Base-by-base conservation (phyloP, 202 grass and related monocot genomes). In the Cymbopogon flexuosus region DNA sequence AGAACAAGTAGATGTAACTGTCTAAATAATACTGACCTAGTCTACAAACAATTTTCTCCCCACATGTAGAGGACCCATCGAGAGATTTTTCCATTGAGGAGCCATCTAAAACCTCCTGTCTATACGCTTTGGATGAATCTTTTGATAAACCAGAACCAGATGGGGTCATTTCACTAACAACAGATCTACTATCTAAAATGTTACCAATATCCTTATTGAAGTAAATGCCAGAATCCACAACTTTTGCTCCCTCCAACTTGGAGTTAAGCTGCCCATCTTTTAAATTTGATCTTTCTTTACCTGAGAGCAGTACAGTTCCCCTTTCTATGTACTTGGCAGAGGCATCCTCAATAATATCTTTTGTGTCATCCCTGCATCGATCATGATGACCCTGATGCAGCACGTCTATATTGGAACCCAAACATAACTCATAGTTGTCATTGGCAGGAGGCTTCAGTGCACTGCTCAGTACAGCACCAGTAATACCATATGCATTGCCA, bases 1-100 rank as follows among this genome's bases (percentile, higher is more conserved):
- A 33, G 33, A 75, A 79, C 11, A 43, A 40, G 54, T 33, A 5
- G 62, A 74, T 4, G 52, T 74, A 35, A 63, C 24, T 34, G 5
- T 16, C 54, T 39, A 76, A 52, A 76, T 39, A 21, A 36, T 54
- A 84, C 87, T 60, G 11, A 84, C 87, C 77, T 81, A 23, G 42
- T 34, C 18, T 65, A 43, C 23, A 66, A 66, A 23, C 59, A 73
- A 18, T 65, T 21, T 35, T 18, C 8, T 24, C 35, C 34, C 3
- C 39, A 65, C 5, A 58, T 3, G 22, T 31, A 4, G 34, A 6
- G 15, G 22, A 65, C 33, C n/a, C 59, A 34, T 79, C 16, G 30
- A 14, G 56, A 65, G 23, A 73, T 34, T 14, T 64, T 40, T 79
- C 22, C 6, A 12, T 34, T 33, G 43, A 56, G n/a, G 19, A 19